Evolutionary conservation across 2,329 filamentous ascomycete genomes (phyloP).

Genomic region (Fusarium solani-melongenae): DNA sequence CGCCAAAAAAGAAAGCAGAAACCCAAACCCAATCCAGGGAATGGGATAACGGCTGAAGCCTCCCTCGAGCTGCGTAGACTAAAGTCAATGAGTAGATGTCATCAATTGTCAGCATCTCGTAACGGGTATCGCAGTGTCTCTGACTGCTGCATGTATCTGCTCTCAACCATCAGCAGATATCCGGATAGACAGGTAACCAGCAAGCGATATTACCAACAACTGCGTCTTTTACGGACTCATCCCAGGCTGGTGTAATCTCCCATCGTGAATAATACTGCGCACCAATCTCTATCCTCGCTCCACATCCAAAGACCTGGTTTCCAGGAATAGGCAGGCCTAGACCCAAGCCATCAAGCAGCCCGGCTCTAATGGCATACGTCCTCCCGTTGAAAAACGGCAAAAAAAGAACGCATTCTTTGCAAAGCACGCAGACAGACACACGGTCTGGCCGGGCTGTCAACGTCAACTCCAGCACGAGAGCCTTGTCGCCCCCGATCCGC

Average conservation of each 20-base stretch:
- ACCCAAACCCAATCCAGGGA: conserved; percentile 16
- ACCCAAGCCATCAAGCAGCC: conserved; percentile 1
- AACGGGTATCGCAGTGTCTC: conserved; percentile 1
- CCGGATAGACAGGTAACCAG: not conserved
- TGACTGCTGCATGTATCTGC: not conserved
- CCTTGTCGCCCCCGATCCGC: conserved; percentile 35
- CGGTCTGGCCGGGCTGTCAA: not conserved
- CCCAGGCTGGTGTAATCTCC: not conserved
- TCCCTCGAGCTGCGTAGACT: conserved; percentile 12
- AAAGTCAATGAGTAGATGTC: conserved; percentile 22
- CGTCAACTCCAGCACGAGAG: conserved; percentile 6
- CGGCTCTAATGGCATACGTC: not conserved
- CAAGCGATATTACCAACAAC: not conserved
- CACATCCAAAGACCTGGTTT: not conserved
- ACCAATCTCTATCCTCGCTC: not conserved
- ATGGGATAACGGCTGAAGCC: conserved; percentile 28
- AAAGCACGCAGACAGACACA: not conserved
- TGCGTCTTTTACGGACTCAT: not conserved
- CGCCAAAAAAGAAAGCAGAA: conserved; percentile 15
- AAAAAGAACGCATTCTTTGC: not conserved
- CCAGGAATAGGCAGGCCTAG: conserved; percentile 1
- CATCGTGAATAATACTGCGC: not conserved
- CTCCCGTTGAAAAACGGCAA: not conserved
- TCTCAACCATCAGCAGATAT: not conserved
- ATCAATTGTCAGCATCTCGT: conserved; percentile 32